Evolutionary conservation across 129 eudicot genomes (phyloP).

Genomic region (sunflower (Helianthus annuus)): HanXRQr2.0-SUNRISE NC_035434.2:152913045-152913544

Average conservation of each 20-base stretch:
- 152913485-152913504: constrained; percentile 13
- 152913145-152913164: constrained; percentile 20
- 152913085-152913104: constrained; percentile 24
- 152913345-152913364: constrained; percentile 5
- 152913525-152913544: constrained; percentile 28
- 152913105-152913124: constrained; percentile 52
- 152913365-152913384: constrained; percentile 33
- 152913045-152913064: constrained; percentile 33
- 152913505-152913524: constrained; percentile 32
- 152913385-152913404: constrained; percentile 34
- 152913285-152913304: constrained; percentile 74
- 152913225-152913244: neutral
- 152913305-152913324: constrained; percentile 59
- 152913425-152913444: constrained; percentile 9
- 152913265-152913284: constrained; percentile 68
- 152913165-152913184: neutral
- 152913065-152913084: neutral
- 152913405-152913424: neutral
- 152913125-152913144: constrained; percentile 38
- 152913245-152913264: constrained; percentile 17
- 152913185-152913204: constrained; percentile 1
- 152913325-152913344: neutral
- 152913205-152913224: constrained; percentile 1
- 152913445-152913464: neutral
- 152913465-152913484: neutral